Conservation (phyloP, 2,329 filamentous ascomycete species). For the Colletotrichum lentis region DNA sequence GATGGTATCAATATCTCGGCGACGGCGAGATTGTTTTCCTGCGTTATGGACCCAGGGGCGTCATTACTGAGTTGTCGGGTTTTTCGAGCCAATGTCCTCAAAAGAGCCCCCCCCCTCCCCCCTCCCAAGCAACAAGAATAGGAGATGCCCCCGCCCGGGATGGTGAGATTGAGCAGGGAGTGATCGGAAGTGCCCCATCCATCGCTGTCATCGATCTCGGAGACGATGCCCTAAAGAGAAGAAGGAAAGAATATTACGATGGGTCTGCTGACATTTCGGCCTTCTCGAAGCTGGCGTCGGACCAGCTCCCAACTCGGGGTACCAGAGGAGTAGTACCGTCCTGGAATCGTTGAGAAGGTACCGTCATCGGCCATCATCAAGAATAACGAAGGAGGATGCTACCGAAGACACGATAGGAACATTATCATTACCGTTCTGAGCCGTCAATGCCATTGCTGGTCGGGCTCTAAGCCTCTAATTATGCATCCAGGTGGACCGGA, state of each 20-base stretch:
- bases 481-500: slow-evolving; percentile 9
- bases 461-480: too few relatives aligned
- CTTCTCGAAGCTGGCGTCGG: slow-evolving; percentile 27
- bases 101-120: not conserved
- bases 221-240: slow-evolving; percentile 23
- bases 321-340: slow-evolving; percentile 17
- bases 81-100: not conserved
- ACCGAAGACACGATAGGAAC: not conserved
- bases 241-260: slow-evolving; percentile 13
- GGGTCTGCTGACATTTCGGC: slow-evolving; percentile 18
- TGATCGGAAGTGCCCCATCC: slow-evolving; percentile 8
- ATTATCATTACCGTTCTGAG: slow-evolving; percentile 6
- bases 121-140: not conserved
- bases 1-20: not conserved
- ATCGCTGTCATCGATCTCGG: slow-evolving; percentile 5
- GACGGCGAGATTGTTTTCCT: not conserved
- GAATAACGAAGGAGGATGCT: not conserved
- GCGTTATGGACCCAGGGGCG: not conserved
- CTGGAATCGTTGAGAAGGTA: not conserved
- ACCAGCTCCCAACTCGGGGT: not conserved
- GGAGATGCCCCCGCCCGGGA: slow-evolving; percentile 11
- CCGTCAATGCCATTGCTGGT: slow-evolving; percentile 1
- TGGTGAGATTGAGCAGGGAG: slow-evolving; percentile 17
- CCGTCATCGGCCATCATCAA: slow-evolving; percentile 2
- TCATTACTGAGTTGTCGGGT: not conserved